These are phyloP conservation scores for Termitomyces bulborhizus DNA, from an alignment of 768 basidiomycete species.

Conservation along the genomic window DNA sequence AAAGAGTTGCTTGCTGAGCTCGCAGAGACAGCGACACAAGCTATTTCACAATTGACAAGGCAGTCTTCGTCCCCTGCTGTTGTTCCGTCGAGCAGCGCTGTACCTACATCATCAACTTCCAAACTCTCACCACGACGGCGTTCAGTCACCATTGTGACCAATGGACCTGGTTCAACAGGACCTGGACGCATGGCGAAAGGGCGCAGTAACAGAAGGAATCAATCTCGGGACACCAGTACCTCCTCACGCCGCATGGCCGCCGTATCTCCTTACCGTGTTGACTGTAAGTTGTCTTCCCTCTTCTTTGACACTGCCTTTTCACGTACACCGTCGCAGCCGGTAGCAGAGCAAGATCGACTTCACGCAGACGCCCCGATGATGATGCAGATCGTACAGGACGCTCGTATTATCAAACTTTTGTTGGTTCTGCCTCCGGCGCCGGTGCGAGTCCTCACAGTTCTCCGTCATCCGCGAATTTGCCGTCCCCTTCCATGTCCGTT, in stretches of 20 bases:
- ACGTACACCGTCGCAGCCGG: slow-evolving; percentile 38
- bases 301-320: slow-evolving; percentile 4
- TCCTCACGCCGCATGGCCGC: slow-evolving; percentile 48
- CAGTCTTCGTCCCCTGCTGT: slow-evolving; percentile 6
- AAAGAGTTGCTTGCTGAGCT: slow-evolving; percentile 73
- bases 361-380: slow-evolving; percentile 69
- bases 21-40: slow-evolving; percentile 62
- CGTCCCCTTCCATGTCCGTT: slow-evolving; percentile 59
- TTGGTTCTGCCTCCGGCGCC: slow-evolving; percentile 42
- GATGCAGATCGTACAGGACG: slow-evolving; percentile 36
- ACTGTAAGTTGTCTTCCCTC: slow-evolving; percentile 37
- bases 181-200: slow-evolving; percentile 42
- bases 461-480: slow-evolving; percentile 64
- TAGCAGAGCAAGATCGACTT: slow-evolving; percentile 63
- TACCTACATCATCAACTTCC: slow-evolving; percentile 18
- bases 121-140: slow-evolving; percentile 43
- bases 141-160: slow-evolving; percentile 47
- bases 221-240: slow-evolving; percentile 51
- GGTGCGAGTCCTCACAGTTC: slow-evolving; percentile 66
- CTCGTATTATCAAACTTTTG: slow-evolving; percentile 49
- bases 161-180: slow-evolving; percentile 27
- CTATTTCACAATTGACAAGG: slow-evolving; percentile 38
- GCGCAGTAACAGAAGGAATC: slow-evolving; percentile 45
- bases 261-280: slow-evolving; percentile 60
- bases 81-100: background rate